Evolutionary conservation across 139 green algal genomes (phyloP).

Genomic region (Eudorina sp.): DNA sequence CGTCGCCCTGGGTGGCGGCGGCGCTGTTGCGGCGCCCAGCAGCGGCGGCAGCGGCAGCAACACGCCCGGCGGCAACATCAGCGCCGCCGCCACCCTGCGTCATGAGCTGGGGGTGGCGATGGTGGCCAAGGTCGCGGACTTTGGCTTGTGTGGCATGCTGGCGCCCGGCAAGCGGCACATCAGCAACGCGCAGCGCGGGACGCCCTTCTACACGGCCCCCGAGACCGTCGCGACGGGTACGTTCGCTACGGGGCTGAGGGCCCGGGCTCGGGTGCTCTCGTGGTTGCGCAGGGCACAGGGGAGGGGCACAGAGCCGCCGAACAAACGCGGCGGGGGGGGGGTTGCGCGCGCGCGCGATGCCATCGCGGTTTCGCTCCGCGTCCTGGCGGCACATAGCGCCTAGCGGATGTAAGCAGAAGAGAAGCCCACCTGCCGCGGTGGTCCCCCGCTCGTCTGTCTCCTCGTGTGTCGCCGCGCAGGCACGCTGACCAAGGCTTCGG

Average conservation of each 20-base stretch:
- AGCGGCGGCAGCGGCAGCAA: background rate
- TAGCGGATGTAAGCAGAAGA: too few species aligned
- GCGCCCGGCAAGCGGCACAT: constrained; percentile 52
- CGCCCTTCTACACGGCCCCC: constrained; percentile 49
- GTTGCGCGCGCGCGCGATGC: too few species aligned
- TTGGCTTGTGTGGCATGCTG: constrained; percentile 61
- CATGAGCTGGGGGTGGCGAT: background rate
- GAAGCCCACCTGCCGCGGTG: too few species aligned
- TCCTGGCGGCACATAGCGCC: too few species aligned
- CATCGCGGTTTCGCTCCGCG: too few species aligned
- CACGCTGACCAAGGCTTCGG: constrained; percentile 42
- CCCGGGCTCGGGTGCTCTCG: too few species aligned
- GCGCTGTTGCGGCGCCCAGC: background rate
- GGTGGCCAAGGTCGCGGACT: constrained; percentile 54
- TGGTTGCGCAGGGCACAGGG: too few species aligned
- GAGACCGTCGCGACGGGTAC: constrained; percentile 41
- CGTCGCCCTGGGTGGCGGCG: background rate
- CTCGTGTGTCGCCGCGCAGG: background rate
- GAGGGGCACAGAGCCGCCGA: too few species aligned
- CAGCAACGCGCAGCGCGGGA: constrained; percentile 52
- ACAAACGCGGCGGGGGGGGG: too few species aligned
- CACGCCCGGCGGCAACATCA: background rate
- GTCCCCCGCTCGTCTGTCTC: background rate
- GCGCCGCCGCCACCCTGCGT: background rate
- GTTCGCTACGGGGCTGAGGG: background rate